Percentiles rank a stretch among this genome's conserved stretches.
phyloP scores from a whole-genome alignment of 2,329 filamentous ascomycete genomes.

The Colletotrichum chlorophyti region DNA sequence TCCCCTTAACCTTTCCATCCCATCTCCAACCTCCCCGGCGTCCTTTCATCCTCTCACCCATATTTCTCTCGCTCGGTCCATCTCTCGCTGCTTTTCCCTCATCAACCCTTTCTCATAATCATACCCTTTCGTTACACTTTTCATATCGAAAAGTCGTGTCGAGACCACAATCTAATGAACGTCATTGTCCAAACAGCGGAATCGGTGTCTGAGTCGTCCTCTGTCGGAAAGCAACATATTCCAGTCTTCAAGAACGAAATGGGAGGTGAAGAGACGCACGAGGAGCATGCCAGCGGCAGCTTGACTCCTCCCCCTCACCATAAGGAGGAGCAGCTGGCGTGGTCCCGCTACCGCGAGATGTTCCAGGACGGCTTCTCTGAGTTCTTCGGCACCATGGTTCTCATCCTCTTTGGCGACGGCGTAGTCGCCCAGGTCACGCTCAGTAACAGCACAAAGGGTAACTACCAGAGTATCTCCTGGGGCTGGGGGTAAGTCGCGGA shows the following conservation, averaged over 20 bases:
- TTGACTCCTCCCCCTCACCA: conserved; percentile 26
- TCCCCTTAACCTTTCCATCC: conserved; percentile 3
- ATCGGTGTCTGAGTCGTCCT: conserved; percentile 43
- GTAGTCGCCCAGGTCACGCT: conserved; percentile 74
- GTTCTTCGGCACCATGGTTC: conserved; percentile 72
- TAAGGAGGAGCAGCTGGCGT: conserved; percentile 42
- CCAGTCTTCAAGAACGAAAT: conserved; percentile 40
- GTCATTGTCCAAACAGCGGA: conserved; percentile 34
- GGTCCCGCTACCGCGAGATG: conserved; percentile 58
- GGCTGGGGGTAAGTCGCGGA: conserved; percentile 53
- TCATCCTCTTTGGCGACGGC: conserved; percentile 75
- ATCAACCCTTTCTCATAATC: not conserved
- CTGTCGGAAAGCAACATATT: conserved; percentile 38
- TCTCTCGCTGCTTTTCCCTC: not conserved
- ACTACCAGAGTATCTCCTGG: conserved; percentile 57
- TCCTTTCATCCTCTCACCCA: not conserved
- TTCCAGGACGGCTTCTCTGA: conserved; percentile 69
- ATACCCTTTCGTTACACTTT: conserved; percentile 11
- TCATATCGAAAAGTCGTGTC: conserved; percentile 4
- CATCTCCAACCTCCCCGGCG: conserved; percentile 10
- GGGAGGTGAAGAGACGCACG: conserved; percentile 33
- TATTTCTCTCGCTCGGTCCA: not conserved
- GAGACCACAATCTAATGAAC: conserved; percentile 35
- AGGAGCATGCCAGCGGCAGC: conserved; percentile 27
- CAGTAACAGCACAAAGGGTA: conserved; percentile 54